Conservation (phyloP, 108 stramenopile species). For the Schizochytrium sp. region DNA sequence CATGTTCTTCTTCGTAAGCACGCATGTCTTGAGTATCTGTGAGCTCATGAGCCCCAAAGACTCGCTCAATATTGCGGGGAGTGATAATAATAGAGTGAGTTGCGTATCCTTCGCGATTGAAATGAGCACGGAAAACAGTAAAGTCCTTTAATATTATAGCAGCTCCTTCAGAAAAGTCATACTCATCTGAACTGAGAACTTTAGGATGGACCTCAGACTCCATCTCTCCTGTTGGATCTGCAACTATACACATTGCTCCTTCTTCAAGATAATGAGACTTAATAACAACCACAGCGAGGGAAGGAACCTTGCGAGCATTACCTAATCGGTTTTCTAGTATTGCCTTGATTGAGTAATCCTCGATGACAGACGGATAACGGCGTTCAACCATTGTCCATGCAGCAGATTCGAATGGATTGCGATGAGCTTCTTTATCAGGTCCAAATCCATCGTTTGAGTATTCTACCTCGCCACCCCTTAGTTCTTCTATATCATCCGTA, state of each 20-base stretch:
- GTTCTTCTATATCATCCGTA: neutral
- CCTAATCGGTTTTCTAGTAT: constrained; percentile 12
- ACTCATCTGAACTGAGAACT: neutral
- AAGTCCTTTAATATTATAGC: constrained; percentile 44
- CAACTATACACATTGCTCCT: neutral
- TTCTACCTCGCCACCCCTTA: neutral
- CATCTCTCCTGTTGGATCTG: constrained; percentile 54
- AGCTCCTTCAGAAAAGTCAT: constrained; percentile 22
- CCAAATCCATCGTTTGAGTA: neutral
- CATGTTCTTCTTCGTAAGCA: no score
- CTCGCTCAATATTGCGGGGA: constrained; percentile 31
- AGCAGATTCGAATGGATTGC: neutral
- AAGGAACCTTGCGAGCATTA: constrained; percentile 16
- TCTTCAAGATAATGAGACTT: constrained; percentile 47
- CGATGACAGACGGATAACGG: neutral
- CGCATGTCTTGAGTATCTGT: neutral
- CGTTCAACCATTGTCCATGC: neutral
- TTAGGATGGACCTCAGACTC: constrained; percentile 5
- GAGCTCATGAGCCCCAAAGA: neutral
- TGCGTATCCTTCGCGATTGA: constrained; percentile 47
- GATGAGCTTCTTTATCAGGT: neutral
- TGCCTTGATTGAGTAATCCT: neutral
- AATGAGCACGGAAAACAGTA: constrained; percentile 53
- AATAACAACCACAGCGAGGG: constrained; percentile 44
- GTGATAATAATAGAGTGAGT: constrained; percentile 37